Percentiles rank a stretch among this genome's conserved stretches.
These are phyloP conservation scores for Cladophialophora yegresii DNA, from an alignment of 2,329 filamentous ascomycete species.

Conservation along the genomic window DNA sequence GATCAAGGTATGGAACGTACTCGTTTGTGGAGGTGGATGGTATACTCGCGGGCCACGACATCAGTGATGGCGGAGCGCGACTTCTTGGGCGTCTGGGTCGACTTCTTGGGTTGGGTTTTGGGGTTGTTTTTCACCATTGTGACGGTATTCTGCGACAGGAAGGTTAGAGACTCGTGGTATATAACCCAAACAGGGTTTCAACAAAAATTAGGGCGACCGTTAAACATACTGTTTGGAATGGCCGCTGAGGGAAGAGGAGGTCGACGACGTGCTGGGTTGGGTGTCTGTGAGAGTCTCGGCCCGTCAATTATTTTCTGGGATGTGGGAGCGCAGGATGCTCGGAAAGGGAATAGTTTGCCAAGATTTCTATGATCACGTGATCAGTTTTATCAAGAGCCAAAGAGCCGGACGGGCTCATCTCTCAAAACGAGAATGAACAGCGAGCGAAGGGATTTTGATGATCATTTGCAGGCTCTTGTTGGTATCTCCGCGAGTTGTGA, in stretches of 20 bases:
- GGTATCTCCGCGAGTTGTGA: background rate
- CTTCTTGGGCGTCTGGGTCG: slow-evolving; percentile 67
- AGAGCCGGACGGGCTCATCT: background rate
- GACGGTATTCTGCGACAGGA: slow-evolving; percentile 20
- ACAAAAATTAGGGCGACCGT: background rate
- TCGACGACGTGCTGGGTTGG: slow-evolving; percentile 13
- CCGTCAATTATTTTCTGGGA: slow-evolving; percentile 12
- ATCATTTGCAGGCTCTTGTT: background rate
- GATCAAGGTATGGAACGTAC: slow-evolving; percentile 60
- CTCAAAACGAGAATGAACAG: background rate
- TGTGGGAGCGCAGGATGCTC: slow-evolving; percentile 18
- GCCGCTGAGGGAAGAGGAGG: background rate
- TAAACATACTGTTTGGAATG: slow-evolving; percentile 13
- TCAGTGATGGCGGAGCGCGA: slow-evolving; percentile 93
- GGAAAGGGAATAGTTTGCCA: slow-evolving; percentile 26
- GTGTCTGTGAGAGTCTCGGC: slow-evolving; percentile 6
- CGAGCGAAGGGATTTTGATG: background rate
- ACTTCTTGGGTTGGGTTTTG: slow-evolving; percentile 63
- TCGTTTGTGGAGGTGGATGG: slow-evolving; percentile 99
- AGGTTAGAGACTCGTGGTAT: background rate
- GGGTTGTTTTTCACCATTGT: slow-evolving; percentile 37
- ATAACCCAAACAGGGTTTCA: background rate
- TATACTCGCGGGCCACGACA: slow-evolving; percentile 99
- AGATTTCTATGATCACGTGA: slow-evolving; percentile 30
- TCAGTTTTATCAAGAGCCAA: too few relatives aligned